phyloP scores from a whole-genome alignment of 2,329 filamentous ascomycete species.

The Ceratocystis variospora region DNA sequence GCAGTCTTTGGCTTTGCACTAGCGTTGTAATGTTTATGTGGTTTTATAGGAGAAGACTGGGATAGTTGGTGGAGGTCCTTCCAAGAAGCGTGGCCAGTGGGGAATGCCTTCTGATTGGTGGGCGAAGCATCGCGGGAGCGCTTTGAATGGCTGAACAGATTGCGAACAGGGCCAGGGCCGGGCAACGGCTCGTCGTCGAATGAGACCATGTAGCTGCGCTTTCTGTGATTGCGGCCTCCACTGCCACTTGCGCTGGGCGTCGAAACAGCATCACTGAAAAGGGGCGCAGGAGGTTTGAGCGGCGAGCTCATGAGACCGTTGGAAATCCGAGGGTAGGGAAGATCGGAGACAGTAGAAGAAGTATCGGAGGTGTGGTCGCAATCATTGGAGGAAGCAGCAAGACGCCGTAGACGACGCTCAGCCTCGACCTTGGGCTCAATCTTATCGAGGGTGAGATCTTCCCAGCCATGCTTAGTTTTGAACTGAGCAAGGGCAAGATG shows the following conservation, averaged over 20 bases:
- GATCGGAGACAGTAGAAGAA: slow-evolving; percentile 69
- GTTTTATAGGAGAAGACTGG: slow-evolving; percentile 76
- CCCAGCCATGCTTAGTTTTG: slow-evolving; percentile 92
- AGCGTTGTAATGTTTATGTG: slow-evolving; percentile 24
- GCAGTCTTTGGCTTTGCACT: not conserved
- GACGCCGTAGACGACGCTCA: slow-evolving; percentile 59
- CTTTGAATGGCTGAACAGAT: slow-evolving; percentile 45
- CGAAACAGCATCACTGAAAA: slow-evolving; percentile 67
- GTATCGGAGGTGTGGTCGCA: slow-evolving; percentile 75
- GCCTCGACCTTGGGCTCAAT: slow-evolving; percentile 77
- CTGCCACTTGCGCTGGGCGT: slow-evolving; percentile 55
- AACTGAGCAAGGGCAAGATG: slow-evolving; percentile 90
- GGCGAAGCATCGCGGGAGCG: slow-evolving; percentile 53
- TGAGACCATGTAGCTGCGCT: slow-evolving; percentile 47
- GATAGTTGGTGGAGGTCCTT: slow-evolving; percentile 63
- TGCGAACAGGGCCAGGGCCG: slow-evolving; percentile 15
- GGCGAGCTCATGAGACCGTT: slow-evolving; percentile 69
- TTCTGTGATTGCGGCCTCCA: slow-evolving; percentile 37
- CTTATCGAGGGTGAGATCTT: slow-evolving; percentile 71
- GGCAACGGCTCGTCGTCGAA: slow-evolving; percentile 36
- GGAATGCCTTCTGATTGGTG: slow-evolving; percentile 43
- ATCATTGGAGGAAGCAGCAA: slow-evolving; percentile 31
- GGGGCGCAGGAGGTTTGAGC: slow-evolving; percentile 50
- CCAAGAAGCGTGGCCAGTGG: slow-evolving; percentile 49
- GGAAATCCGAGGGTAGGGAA: slow-evolving; percentile 45